Conservation (phyloP, 768 basidiomycete species). For the Termitomyces sp. region DNA sequence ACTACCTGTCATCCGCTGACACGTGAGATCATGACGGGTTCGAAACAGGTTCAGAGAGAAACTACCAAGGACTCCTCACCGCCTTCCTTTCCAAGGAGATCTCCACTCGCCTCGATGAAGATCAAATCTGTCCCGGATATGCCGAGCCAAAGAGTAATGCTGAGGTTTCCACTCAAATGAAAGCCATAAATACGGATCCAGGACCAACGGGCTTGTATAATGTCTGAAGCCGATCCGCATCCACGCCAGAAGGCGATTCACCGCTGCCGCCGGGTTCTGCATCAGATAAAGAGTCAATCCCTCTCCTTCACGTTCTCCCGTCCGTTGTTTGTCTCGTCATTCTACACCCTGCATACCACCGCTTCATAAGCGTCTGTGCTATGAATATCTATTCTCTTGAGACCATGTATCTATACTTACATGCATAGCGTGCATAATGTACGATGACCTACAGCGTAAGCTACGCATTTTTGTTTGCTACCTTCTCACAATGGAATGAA, state of each 20-base stretch:
- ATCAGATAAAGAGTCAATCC: constrained; percentile 32
- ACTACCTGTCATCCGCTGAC: constrained; percentile 46
- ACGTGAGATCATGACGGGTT: constrained; percentile 47
- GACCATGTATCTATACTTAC: constrained; percentile 3
- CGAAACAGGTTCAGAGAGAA: constrained; percentile 41
- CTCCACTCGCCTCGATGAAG: constrained; percentile 9
- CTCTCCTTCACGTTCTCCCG: constrained; percentile 47
- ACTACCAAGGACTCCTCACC: constrained; percentile 22
- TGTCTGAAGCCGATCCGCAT: constrained; percentile 20
- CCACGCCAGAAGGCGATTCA: constrained; percentile 29
- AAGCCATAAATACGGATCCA: constrained; percentile 26
- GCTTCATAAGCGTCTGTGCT: constrained; percentile 24
- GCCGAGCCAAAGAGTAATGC: constrained; percentile 23
- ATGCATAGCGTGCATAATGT: neutral
- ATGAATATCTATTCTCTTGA: constrained; percentile 41
- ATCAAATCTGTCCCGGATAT: constrained; percentile 30
- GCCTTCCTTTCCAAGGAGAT: constrained; percentile 1
- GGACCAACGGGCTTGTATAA: constrained; percentile 11
- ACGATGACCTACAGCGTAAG: neutral
- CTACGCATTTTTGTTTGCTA: neutral
- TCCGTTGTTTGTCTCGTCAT: constrained; percentile 21
- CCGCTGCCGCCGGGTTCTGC: constrained; percentile 26
- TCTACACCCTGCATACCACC: constrained; percentile 3
- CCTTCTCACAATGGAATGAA: neutral
- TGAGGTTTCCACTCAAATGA: constrained; percentile 26